Evolutionary conservation across 1,284 basidiomycete species (phyloP).

Genomic region (Fistulinella cinereoalba): DNA sequence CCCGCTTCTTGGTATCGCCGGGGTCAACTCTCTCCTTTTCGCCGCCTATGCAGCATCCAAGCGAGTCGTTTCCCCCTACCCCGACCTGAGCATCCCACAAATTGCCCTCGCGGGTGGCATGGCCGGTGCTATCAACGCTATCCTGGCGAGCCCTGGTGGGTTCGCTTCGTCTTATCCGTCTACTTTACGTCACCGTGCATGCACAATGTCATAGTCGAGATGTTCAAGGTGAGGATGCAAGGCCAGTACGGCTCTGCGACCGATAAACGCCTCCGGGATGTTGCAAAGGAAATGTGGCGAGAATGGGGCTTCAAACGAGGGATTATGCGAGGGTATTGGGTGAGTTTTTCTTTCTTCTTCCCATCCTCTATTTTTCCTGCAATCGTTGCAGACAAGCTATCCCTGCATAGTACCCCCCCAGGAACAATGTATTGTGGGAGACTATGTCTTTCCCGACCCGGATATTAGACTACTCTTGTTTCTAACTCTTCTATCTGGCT

Average conservation of each 20-base stretch:
- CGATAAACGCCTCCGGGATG: slow-evolving; percentile 73
- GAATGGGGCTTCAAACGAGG: slow-evolving; percentile 84
- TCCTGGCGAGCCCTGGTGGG: slow-evolving; percentile 85
- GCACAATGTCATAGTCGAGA: slow-evolving; percentile 58
- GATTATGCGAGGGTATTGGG: slow-evolving; percentile 97
- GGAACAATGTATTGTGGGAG: no score
- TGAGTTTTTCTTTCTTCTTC: no score
- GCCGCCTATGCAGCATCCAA: slow-evolving; percentile 83
- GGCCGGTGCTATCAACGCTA: slow-evolving; percentile 86
- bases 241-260: slow-evolving; percentile 78
- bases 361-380: no score
- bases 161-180: background rate
- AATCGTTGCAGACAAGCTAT: no score
- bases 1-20: slow-evolving; percentile 91
- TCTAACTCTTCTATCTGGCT: background rate
- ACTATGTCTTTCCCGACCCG: background rate
- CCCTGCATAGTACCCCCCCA: no score
- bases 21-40: slow-evolving; percentile 94
- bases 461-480: no score
- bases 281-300: slow-evolving; percentile 80
- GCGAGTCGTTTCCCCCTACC: slow-evolving; percentile 84
- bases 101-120: slow-evolving; percentile 84
- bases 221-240: slow-evolving; percentile 97
- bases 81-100: slow-evolving; percentile 75
- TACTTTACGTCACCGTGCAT: background rate